Evolutionary conservation across 2,329 filamentous ascomycete genomes (phyloP).

Genomic region (Dothidotthia symphoricarpi): DNA sequence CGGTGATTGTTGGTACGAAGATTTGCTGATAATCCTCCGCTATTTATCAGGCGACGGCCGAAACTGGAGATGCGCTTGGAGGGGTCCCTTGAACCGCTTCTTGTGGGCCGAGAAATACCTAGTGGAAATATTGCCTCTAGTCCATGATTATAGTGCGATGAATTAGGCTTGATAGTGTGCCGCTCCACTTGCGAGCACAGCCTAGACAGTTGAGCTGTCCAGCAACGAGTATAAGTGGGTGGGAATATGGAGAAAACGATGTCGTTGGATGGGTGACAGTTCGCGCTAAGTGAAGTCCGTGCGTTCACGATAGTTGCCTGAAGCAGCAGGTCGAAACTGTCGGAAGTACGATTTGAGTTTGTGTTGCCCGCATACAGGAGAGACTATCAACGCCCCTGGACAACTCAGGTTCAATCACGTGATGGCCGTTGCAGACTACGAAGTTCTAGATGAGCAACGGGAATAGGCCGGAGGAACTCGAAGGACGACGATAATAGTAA

Average conservation of each 20-base stretch:
- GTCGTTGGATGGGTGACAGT: slow-evolving; percentile 30
- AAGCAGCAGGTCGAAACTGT: slow-evolving; percentile 7
- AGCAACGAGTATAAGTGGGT: not conserved
- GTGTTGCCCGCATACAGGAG: slow-evolving; percentile 8
- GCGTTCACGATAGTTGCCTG: slow-evolving; percentile 22
- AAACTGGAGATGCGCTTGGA: slow-evolving; percentile 24
- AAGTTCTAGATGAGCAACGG: not conserved
- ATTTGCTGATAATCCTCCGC: slow-evolving; percentile 17
- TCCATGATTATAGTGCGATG: slow-evolving; percentile 13
- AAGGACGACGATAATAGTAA: not conserved
- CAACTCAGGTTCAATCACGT: slow-evolving; percentile 3
- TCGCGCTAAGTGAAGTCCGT: slow-evolving; percentile 34
- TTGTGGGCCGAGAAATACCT: slow-evolving; percentile 20
- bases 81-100: slow-evolving; percentile 17
- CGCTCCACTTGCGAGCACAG: slow-evolving; percentile 11
- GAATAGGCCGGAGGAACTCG: not conserved
- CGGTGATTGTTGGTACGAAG: slow-evolving; percentile 5
- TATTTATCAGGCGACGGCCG: slow-evolving; percentile 16
- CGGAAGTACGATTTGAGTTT: slow-evolving; percentile 22
- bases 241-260: slow-evolving; percentile 21
- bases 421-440: not conserved
- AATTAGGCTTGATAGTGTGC: slow-evolving; percentile 18
- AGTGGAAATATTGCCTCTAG: slow-evolving; percentile 19
- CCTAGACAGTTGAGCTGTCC: slow-evolving; percentile 10
- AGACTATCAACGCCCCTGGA: slow-evolving; percentile 9